Percentiles rank a stretch among this genome's conserved stretches.
phyloP scores from a whole-genome alignment of 2,329 filamentous ascomycete genomes.

The Verticillium klebahnii region DNA sequence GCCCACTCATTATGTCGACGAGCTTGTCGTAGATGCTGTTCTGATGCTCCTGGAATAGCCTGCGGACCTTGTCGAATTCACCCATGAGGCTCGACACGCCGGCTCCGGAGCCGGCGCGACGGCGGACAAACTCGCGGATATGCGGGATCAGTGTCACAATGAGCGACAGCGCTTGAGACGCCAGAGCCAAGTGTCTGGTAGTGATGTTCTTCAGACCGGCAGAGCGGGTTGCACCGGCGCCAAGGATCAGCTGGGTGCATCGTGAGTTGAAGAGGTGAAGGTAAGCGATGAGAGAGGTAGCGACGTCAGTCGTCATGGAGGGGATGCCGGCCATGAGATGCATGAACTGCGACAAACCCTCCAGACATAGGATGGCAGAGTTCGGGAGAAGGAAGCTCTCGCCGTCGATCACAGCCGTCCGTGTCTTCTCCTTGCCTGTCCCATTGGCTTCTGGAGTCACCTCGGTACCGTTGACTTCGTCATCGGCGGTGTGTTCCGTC shows the following conservation, averaged over 20 bases:
- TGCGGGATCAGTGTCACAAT: slow-evolving; percentile 84
- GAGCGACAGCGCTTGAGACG: slow-evolving; percentile 84
- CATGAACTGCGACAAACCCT: slow-evolving; percentile 77
- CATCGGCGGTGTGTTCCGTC: slow-evolving; percentile 24
- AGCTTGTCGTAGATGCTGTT: slow-evolving; percentile 88
- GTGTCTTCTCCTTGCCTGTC: slow-evolving; percentile 56
- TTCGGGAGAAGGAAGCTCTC: slow-evolving; percentile 82
- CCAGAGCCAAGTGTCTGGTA: slow-evolving; percentile 88
- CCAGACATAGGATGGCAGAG: slow-evolving; percentile 76
- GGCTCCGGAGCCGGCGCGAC: slow-evolving; percentile 57
- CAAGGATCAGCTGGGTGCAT: slow-evolving; percentile 92
- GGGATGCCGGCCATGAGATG: slow-evolving; percentile 81
- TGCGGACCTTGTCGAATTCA: slow-evolving; percentile 84
- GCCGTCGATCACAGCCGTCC: slow-evolving; percentile 74
- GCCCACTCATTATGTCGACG: slow-evolving; percentile 83
- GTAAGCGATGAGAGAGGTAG: slow-evolving; percentile 74
- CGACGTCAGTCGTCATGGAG: slow-evolving; percentile 81
- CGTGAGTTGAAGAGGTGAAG: slow-evolving; percentile 93
- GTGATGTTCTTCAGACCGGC: slow-evolving; percentile 95
- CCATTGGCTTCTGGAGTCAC: slow-evolving; percentile 39
- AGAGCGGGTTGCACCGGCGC: slow-evolving; percentile 82
- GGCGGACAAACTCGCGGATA: slow-evolving; percentile 82
- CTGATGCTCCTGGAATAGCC: slow-evolving; percentile 84
- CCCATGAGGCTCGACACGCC: slow-evolving; percentile 59
- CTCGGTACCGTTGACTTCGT: slow-evolving; percentile 10